phyloP scores from a whole-genome alignment of 306 rosid genomes.

The Sesbania bispinosa region DNA sequence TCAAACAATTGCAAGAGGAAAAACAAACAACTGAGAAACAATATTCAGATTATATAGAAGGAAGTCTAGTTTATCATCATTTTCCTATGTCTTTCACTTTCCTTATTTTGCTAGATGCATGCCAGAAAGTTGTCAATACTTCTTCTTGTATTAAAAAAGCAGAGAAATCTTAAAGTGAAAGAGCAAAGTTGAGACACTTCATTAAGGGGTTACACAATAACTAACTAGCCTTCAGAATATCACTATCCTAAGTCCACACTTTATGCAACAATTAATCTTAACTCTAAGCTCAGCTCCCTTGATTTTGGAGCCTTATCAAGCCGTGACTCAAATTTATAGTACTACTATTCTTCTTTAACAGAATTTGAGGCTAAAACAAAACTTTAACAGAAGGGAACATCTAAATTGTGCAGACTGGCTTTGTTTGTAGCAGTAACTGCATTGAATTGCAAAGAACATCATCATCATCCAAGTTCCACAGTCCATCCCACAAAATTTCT shows the following conservation, averaged over 20 bases:
- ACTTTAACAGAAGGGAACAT: constrained; percentile 56
- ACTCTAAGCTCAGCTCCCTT: constrained; percentile 25
- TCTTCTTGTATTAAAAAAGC: not conserved
- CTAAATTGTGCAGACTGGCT: constrained; percentile 43
- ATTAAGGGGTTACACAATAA: constrained; percentile 14
- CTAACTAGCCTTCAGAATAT: not conserved
- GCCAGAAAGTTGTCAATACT: not conserved
- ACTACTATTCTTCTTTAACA: constrained; percentile 4
- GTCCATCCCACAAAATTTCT: constrained; percentile 69
- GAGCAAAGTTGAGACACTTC: constrained; percentile 24
- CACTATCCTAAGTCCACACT: constrained; percentile 24
- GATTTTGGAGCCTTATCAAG: constrained; percentile 32
- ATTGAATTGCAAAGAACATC: constrained; percentile 46
- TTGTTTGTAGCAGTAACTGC: constrained; percentile 45
- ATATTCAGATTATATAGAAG: not conserved
- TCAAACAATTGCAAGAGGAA: not conserved
- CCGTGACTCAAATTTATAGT: not conserved
- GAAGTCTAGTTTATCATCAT: not conserved
- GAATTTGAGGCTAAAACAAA: not conserved
- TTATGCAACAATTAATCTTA: constrained; percentile 23
- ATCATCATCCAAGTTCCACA: constrained; percentile 90
- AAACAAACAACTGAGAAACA: not conserved
- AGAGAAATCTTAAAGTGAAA: not conserved
- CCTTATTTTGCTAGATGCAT: not conserved
- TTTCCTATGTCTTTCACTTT: constrained; percentile 11